phyloP scores from a whole-genome alignment of 2,329 filamentous ascomycete genomes.

The Gremmenia infestans region DNA sequence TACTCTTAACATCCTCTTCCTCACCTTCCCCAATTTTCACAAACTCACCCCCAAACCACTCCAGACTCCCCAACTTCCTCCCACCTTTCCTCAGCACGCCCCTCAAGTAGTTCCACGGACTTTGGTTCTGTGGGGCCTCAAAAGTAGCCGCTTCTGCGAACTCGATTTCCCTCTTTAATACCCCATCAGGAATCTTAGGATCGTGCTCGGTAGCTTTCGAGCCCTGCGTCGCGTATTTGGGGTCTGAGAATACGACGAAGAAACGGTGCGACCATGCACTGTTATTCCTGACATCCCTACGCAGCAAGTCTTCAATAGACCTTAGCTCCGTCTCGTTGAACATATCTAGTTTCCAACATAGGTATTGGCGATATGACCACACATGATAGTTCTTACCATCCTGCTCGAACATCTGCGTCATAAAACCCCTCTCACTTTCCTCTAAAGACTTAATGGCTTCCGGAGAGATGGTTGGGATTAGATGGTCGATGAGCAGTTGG shows the following conservation, averaged over 20 bases:
- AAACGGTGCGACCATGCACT: slow-evolving; percentile 97
- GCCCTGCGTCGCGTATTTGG: slow-evolving; percentile 42
- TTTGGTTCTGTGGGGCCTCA: slow-evolving; percentile 87
- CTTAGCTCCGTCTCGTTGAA: slow-evolving; percentile 59
- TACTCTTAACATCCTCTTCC: slow-evolving; percentile 52
- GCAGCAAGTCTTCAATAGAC: slow-evolving; percentile 67
- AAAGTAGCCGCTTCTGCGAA: slow-evolving; percentile 70
- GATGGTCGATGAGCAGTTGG: slow-evolving; percentile 58
- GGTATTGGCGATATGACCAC: slow-evolving; percentile 85
- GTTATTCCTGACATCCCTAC: slow-evolving; percentile 86
- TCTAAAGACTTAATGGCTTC: slow-evolving; percentile 51
- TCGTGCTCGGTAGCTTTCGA: slow-evolving; percentile 48
- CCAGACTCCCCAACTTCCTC: slow-evolving; percentile 41
- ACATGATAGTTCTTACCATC: slow-evolving; percentile 99
- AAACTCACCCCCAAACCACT: slow-evolving; percentile 47
- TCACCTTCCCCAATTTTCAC: slow-evolving; percentile 40
- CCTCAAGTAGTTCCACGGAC: slow-evolving; percentile 86
- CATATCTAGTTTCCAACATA: slow-evolving; percentile 60
- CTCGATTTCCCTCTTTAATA: slow-evolving; percentile 69
- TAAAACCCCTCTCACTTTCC: slow-evolving; percentile 66
- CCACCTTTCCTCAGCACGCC: slow-evolving; percentile 68
- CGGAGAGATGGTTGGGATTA: slow-evolving; percentile 55
- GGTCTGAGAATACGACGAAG: slow-evolving; percentile 78
- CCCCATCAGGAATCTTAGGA: slow-evolving; percentile 51
- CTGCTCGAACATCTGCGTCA: slow-evolving; percentile 72